Evolutionary conservation across 2,329 filamentous ascomycete genomes (phyloP).

Genomic region (Myriangium duriaei): DNA sequence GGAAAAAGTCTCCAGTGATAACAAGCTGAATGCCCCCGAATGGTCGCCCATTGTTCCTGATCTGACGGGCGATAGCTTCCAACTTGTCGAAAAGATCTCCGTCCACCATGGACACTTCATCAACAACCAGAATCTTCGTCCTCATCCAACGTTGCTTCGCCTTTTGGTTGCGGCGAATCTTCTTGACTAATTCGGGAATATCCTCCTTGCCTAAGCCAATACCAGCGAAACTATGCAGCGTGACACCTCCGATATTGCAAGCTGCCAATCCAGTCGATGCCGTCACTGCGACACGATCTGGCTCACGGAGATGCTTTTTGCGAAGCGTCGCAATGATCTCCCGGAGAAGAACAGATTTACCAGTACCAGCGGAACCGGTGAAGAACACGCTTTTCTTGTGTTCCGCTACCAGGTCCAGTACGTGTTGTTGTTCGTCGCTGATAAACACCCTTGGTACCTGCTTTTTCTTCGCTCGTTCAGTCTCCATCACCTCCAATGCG

Average conservation of each 20-base stretch:
- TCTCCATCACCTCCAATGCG: constrained; percentile 32
- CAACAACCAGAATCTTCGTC: constrained; percentile 78
- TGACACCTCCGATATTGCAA: constrained; percentile 93
- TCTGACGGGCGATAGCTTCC: constrained; percentile 68
- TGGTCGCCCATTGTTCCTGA: constrained; percentile 81
- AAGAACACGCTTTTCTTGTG: constrained; percentile 87
- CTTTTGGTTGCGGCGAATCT: constrained; percentile 79
- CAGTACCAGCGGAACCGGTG: constrained; percentile 85
- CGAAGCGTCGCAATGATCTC: constrained; percentile 76
- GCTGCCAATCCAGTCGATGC: constrained; percentile 92
- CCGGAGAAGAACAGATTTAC: constrained; percentile 91
- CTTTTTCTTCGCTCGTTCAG: constrained; percentile 30
- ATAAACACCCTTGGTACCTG: constrained; percentile 51
- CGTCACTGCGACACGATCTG: constrained; percentile 80
- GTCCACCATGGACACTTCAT: constrained; percentile 98
- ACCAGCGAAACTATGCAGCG: constrained; percentile 87
- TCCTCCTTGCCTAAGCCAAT: constrained; percentile 92
- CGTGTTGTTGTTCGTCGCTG: constrained; percentile 74
- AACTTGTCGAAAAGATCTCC: constrained; percentile 95
- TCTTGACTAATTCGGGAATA: constrained; percentile 67
- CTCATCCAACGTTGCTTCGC: constrained; percentile 79
- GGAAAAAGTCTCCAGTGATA: constrained; percentile 96
- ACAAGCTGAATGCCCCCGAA: constrained; percentile 95
- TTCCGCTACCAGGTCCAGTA: constrained; percentile 71
- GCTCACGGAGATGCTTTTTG: constrained; percentile 61